These are phyloP conservation scores for Aspergillus affinis DNA, from an alignment of 495 filamentous ascomycete species.

Conservation along the genomic window DNA sequence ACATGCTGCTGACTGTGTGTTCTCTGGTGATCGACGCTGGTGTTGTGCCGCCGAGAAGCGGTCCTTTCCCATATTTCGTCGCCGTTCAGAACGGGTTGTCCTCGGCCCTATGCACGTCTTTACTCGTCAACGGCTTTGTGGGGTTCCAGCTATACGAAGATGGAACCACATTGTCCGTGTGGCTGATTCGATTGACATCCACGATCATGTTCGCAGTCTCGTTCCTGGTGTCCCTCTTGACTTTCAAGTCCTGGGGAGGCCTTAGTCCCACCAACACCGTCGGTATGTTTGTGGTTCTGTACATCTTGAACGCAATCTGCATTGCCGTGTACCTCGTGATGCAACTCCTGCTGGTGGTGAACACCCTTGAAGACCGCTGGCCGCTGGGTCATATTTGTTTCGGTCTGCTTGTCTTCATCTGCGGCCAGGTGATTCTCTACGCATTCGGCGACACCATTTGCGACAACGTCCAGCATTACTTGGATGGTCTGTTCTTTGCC, in stretches of 20 bases:
- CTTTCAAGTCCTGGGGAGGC: slow-evolving; percentile 90
- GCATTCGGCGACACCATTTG: slow-evolving; percentile 86
- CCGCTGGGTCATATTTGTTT: slow-evolving; percentile 92
- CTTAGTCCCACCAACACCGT: slow-evolving; percentile 80
- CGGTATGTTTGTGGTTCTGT: slow-evolving; percentile 89
- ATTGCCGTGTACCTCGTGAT: slow-evolving; percentile 82
- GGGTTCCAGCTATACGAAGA: slow-evolving; percentile 99
- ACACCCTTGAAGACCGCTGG: slow-evolving; percentile 94
- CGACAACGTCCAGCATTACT: slow-evolving; percentile 80
- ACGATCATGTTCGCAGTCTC: slow-evolving; percentile 82
- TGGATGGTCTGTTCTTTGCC: slow-evolving; percentile 94
- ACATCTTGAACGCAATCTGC: slow-evolving; percentile 85
- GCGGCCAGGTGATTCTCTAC: slow-evolving; percentile 91
- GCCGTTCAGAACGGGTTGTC: slow-evolving; percentile 85
- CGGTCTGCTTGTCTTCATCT: slow-evolving; percentile 86
- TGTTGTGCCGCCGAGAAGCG: slow-evolving; percentile 79
- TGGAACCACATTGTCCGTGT: slow-evolving; percentile 91
- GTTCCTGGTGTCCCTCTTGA: slow-evolving; percentile 82
- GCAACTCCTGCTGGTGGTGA: slow-evolving; percentile 83
- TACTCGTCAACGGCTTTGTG: slow-evolving; percentile 97
- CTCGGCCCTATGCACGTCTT: slow-evolving; percentile 84
- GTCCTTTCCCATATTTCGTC: slow-evolving; percentile 85
- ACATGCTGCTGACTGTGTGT: slow-evolving; percentile 81
- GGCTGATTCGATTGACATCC: slow-evolving; percentile 80
- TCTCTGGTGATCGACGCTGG: slow-evolving; percentile 93